Base-by-base conservation (phyloP, 495 filamentous ascomycete species). In the Neurospora discreta region DNA sequence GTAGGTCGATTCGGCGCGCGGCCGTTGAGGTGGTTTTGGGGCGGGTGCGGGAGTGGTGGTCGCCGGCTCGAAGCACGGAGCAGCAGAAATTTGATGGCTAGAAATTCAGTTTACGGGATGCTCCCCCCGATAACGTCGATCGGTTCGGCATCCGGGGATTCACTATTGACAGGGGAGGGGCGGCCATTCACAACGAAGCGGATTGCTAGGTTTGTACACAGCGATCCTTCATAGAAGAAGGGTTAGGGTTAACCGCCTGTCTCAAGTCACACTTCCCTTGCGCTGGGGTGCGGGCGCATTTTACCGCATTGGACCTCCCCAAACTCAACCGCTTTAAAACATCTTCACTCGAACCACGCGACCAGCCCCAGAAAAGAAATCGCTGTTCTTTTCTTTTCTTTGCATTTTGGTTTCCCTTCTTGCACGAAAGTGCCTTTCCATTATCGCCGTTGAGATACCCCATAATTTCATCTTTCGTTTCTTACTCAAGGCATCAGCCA, bases 401-500 rank as follows among this genome's bases (percentile, higher is more conserved):
- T 60, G 52, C 52, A 60, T 60, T 60, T 60, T 60, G 52, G 26
- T 60, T 60, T 60, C 23, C 26, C 2, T 60, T 60, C 52, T 60
- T 60, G 23, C 52, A 60, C 23, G 23, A 60, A 60, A 16, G 52
- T 60, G 52, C 26, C 2, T 6, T 33, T 60, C 33, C 26, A 16
- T 30, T 60, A 5, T 33, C 52, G 10, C 52, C 40, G 4, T 39
- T 11, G 3, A 52, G 39, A 46, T 68, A 70, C 42, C 60, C 26
- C 16, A 70, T 30, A 18, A 46, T 69, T n/a, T 36, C 33, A 69
- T 38, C 1, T 65, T 30, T 39, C 8, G 16, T 46, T 42, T 36
- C 68, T 42, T 18, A 68, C 38, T 13, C 41, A 73, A 36, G 20
- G 3, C 36, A 43, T 38, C 36, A 52, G n/a, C 65, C 75, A 80